phyloP scores from a whole-genome alignment of 768 basidiomycete genomes.

The Tylopilus felleus region DNA sequence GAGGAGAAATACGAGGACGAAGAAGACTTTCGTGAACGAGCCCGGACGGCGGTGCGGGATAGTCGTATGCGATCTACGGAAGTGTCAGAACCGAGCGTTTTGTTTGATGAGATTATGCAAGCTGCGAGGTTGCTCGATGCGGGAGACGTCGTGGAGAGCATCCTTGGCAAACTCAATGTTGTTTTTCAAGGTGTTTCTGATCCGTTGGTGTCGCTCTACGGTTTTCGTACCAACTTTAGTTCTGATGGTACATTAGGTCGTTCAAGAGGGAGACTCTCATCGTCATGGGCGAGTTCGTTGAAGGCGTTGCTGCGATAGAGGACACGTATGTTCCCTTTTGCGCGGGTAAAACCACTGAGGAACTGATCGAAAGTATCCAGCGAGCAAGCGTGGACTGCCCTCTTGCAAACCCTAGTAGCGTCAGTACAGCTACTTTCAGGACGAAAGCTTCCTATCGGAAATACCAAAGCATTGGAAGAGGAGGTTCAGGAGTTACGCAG shows the following conservation, averaged over 20 bases:
- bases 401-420: slow-evolving; percentile 56
- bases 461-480: slow-evolving; percentile 44
- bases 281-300: slow-evolving; percentile 63
- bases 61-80: slow-evolving; percentile 18
- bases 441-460: slow-evolving; percentile 53
- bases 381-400: slow-evolving; percentile 60
- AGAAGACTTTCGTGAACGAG: slow-evolving; percentile 73
- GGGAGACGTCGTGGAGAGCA: slow-evolving; percentile 45
- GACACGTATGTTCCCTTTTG: slow-evolving; percentile 50
- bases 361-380: slow-evolving; percentile 36
- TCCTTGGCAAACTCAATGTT: slow-evolving; percentile 51
- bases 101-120: slow-evolving; percentile 57
- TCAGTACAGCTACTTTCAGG: slow-evolving; percentile 69
- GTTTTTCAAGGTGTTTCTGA: slow-evolving; percentile 60
- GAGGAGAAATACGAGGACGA: slow-evolving; percentile 92
- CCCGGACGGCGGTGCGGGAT: slow-evolving; percentile 36
- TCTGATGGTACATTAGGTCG: slow-evolving; percentile 40
- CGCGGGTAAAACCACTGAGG: neutral
- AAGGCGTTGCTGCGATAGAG: slow-evolving; percentile 54
- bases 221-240: neutral
- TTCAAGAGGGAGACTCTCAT: slow-evolving; percentile 58
- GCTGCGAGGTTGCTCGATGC: slow-evolving; percentile 46
- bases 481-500: slow-evolving; percentile 58
- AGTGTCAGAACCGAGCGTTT: slow-evolving; percentile 49
- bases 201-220: slow-evolving; percentile 43